Conservation (phyloP, 306 rosid species). For the Lablab purpureus region DNA sequence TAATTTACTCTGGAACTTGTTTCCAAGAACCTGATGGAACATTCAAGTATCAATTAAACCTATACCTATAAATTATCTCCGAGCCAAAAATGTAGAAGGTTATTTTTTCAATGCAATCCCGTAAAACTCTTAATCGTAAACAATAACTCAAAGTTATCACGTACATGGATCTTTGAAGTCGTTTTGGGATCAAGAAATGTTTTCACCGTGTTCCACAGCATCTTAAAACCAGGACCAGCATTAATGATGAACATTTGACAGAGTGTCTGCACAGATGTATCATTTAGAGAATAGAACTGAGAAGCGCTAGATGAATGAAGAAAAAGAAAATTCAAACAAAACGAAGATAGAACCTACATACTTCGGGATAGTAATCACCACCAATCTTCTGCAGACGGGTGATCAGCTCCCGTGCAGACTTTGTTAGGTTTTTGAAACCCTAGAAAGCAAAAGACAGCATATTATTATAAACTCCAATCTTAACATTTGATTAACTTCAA, state of each 20-base stretch:
- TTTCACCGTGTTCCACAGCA: constrained; percentile 84
- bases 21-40: constrained; percentile 76
- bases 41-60: constrained; percentile 41
- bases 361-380: constrained; percentile 94
- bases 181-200: constrained; percentile 88
- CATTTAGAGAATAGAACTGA: constrained; percentile 33
- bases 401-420: constrained; percentile 79
- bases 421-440: constrained; percentile 88
- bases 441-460: constrained; percentile 41
- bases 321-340: neutral
- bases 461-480: constrained; percentile 24
- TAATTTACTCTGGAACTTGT: constrained; percentile 73
- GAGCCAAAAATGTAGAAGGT: constrained; percentile 21
- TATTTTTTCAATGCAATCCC: constrained; percentile 22
- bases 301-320: constrained; percentile 21
- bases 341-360: constrained; percentile 42
- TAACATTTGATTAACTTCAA: neutral
- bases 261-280: constrained; percentile 69
- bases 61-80: constrained; percentile 23
- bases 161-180: constrained; percentile 82
- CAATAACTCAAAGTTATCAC: constrained; percentile 42
- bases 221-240: constrained; percentile 93
- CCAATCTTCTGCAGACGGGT: constrained; percentile 81
- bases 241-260: constrained; percentile 82
- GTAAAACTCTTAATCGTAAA: neutral